Evolutionary conservation across 371 early-diverging fungal species (phyloP).

Genomic region (Fennellomyces sp.): DNA sequence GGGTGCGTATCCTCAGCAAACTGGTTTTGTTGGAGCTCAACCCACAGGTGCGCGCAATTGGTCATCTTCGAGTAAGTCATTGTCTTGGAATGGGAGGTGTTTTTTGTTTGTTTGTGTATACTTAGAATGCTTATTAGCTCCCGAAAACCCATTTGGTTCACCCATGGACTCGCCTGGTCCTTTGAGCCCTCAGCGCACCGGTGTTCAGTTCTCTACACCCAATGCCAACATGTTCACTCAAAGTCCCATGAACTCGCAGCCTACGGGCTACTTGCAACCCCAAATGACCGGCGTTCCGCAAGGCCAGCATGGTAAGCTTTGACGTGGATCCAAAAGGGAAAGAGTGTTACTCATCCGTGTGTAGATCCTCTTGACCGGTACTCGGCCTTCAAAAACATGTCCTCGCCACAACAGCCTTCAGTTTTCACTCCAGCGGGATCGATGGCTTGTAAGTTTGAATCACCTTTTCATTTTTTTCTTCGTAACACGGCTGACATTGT

Average conservation of each 20-base stretch:
- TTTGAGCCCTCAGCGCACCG: constrained; percentile 33
- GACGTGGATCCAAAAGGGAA: neutral
- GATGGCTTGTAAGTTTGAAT: constrained; percentile 25
- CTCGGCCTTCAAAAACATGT: neutral
- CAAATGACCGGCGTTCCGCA: constrained; percentile 46
- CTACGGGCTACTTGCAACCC: constrained; percentile 36
- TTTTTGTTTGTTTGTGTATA: neutral
- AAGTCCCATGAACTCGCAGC: constrained; percentile 31
- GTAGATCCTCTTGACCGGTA: constrained; percentile 1
- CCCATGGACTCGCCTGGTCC: constrained; percentile 30
- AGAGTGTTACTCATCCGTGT: neutral
- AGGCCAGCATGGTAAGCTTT: constrained; percentile 7
- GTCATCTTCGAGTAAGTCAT: constrained; percentile 54
- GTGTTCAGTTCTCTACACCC: constrained; percentile 47
- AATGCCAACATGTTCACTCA: constrained; percentile 39
- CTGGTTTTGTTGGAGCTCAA: constrained; percentile 34
- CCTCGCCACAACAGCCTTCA: constrained; percentile 6
- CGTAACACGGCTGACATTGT: neutral
- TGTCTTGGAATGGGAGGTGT: neutral
- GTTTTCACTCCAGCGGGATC: constrained; percentile 26
- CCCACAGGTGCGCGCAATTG: constrained; percentile 55
- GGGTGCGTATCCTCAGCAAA: constrained; percentile 4
- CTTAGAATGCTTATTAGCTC: constrained; percentile 24
- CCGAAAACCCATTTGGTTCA: constrained; percentile 61
- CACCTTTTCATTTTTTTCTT: neutral